Percentiles rank a stretch among this genome's conserved stretches.
Evolutionary conservation across 805 yeast species (phyloP).

Genomic region (Debaryomyces castellii): DNA sequence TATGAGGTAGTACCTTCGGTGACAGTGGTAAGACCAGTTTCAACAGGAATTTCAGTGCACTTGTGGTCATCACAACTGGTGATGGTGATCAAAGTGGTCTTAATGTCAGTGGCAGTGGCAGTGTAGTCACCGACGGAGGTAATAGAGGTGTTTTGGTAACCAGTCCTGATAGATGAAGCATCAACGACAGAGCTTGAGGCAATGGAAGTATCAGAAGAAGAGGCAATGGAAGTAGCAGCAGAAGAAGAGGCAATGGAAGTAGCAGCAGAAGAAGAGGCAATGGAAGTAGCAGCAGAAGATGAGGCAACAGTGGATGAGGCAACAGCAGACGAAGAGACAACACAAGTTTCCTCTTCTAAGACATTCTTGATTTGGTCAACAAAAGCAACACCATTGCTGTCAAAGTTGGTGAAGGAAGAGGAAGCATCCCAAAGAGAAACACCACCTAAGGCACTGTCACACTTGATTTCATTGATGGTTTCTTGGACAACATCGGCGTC

Average conservation of each 20-base stretch:
- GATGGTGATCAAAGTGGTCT: slow-evolving; percentile 25
- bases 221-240: not conserved
- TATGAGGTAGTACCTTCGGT: slow-evolving; percentile 17
- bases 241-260: not conserved
- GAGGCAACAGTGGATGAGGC: not conserved
- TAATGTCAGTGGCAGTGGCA: slow-evolving; percentile 12
- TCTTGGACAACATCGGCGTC: slow-evolving; percentile 17
- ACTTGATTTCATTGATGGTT: slow-evolving; percentile 14
- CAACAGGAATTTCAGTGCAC: slow-evolving; percentile 19
- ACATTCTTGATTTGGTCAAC: slow-evolving; percentile 38
- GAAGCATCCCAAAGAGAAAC: slow-evolving; percentile 39
- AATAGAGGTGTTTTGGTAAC: not conserved
- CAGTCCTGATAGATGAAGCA: not conserved
- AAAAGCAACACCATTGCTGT: slow-evolving; percentile 17
- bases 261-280: slow-evolving; percentile 2
- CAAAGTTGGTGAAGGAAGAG: slow-evolving; percentile 18
- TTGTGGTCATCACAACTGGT: slow-evolving; percentile 27
- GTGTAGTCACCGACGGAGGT: not conserved
- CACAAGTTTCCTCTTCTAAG: slow-evolving; percentile 2
- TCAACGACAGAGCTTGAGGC: no score
- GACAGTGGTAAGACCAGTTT: slow-evolving; percentile 25
- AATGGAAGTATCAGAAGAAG: slow-evolving; percentile 4
- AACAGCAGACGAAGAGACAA: not conserved
- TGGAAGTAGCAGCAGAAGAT: slow-evolving; percentile 1
- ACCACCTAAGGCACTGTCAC: slow-evolving; percentile 33